Evolutionary conservation across 2,329 filamentous ascomycete species (phyloP), one percentile per base, ranked within the genome.

Genomic region (Dothistroma septosporum): DNA sequence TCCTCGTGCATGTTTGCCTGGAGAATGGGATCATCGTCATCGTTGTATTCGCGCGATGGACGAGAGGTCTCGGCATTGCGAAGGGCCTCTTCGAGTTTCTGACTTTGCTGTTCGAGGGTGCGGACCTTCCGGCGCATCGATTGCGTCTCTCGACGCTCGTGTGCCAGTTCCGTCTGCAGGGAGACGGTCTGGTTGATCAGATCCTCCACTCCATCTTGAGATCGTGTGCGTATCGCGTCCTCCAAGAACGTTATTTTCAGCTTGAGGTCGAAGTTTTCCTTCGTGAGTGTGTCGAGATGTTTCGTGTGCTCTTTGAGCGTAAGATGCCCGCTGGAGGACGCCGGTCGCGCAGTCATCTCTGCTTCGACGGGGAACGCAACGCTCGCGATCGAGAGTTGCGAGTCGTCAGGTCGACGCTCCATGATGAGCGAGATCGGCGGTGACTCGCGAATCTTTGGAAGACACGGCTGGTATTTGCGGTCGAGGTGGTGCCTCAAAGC

Each of bases 101-200:
- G 83, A 12, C 92, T 76, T 68, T 89, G 88, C 72, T 90, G 91
- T 76, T 97, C 92, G 52, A 97, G 77, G 69, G 97, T 92, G 70
- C 92, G 90, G 60, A 96, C 83, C 66, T 89, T 87, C 63, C 89
- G 87, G 22, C 91, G 87, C 59, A 97, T 76, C 21, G 87, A 82
- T 74, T 95, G 94, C 73, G 91, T 94, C 70, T 99, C 94, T 65
- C 95, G 91, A 75, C 96, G 91, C 60, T 94, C 83, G 37, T 94
- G 90, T 3, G 93, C 87, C 49, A 97, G 85, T 62, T 90, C 91
- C 0, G 93, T 96, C 76, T 95, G 94, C 53, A 97, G 83, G 73
- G 97, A 92, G 4, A 97, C 93, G 70, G 97, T 99, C 76, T 97
- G 93, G 49, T 91, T 92, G 69, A 97, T 96, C 88, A 97, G 95